Conservation (phyloP, 257 asterid genomes). For the Solanum clarkiae region DNA sequence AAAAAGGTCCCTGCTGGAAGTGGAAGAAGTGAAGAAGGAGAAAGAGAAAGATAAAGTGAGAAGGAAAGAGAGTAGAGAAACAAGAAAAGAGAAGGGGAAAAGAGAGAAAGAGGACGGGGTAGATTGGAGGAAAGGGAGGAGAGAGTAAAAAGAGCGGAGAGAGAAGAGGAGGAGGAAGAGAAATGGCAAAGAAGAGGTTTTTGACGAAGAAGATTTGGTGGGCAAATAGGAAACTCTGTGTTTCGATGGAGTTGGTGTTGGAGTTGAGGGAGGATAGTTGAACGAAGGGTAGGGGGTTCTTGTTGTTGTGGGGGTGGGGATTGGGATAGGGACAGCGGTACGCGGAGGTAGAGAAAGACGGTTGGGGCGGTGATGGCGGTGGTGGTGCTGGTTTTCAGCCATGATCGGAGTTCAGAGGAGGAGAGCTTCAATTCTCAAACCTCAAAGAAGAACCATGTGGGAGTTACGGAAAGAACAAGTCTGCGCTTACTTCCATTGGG, state of each 20-base stretch:
- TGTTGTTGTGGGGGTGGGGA: conserved; percentile 15
- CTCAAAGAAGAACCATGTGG: not conserved
- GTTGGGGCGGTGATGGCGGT: conserved; percentile 53
- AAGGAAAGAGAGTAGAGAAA: conserved; percentile 64
- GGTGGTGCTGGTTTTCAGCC: conserved; percentile 34
- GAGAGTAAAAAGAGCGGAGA: conserved; percentile 84
- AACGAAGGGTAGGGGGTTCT: conserved; percentile 20
- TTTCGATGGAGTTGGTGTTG: conserved; percentile 83
- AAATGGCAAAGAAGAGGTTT: conserved; percentile 33
- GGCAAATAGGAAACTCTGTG: conserved; percentile 23
- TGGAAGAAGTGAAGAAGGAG: not conserved
- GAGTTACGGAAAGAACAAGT: not conserved
- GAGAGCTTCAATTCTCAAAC: not conserved
- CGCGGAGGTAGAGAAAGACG: conserved; percentile 61
- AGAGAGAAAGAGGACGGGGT: conserved; percentile 74
- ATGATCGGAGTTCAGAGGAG: conserved; percentile 7
- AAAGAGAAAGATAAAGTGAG: conserved; percentile 50
- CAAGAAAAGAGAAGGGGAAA: conserved; percentile 79
- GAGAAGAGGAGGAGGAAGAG: conserved; percentile 66
- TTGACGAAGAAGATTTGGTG: conserved; percentile 16
- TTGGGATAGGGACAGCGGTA: conserved; percentile 23
- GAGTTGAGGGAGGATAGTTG: conserved; percentile 54
- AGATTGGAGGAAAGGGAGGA: conserved; percentile 71
- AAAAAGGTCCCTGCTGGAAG: conserved; percentile 8
- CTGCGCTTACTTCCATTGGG: not conserved